Evolutionary conservation across 129 eudicot species (phyloP).

Genomic region (Pseudognaphalium luteoalbum): DNA sequence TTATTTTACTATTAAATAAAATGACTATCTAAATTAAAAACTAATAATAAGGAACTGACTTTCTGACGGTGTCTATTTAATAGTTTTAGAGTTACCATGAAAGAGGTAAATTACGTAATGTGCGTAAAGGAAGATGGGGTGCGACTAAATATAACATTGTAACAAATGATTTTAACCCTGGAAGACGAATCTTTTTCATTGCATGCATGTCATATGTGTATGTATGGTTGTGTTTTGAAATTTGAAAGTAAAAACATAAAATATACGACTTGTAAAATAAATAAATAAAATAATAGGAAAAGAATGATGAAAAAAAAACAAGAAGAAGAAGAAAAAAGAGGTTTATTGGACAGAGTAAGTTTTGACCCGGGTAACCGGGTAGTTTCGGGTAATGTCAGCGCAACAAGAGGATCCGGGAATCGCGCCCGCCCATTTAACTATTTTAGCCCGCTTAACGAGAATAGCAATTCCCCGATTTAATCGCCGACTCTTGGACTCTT

Average conservation of each 20-base stretch:
- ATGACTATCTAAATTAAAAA: too few species aligned
- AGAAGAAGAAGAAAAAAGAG: not conserved
- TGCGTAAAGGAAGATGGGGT: too few species aligned
- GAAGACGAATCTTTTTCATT: not conserved
- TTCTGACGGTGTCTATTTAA: too few species aligned
- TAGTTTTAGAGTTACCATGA: too few species aligned
- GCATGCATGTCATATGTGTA: not conserved
- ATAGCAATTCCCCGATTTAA: conserved; percentile 6
- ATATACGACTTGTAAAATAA: not conserved
- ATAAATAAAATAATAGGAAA: not conserved
- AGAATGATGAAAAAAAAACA: not conserved
- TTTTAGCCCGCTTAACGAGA: conserved; percentile 32
- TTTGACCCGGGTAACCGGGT: conserved; percentile 33
- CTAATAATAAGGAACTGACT: too few species aligned
- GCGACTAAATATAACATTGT: too few species aligned
- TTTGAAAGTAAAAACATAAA: not conserved
- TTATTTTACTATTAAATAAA: too few species aligned
- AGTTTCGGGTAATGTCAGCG: conserved; percentile 60
- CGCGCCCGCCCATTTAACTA: conserved; percentile 27
- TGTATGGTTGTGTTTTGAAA: conserved; percentile 9
- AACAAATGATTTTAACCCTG: not conserved
- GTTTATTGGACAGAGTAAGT: conserved; percentile 26
- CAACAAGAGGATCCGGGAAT: conserved; percentile 52
- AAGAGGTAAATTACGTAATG: too few species aligned
- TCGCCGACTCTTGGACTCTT: conserved; percentile 22